Evolutionary conservation across 2,329 filamentous ascomycete species (phyloP).

Genomic region (Ophiosphaerella korrae): DNA sequence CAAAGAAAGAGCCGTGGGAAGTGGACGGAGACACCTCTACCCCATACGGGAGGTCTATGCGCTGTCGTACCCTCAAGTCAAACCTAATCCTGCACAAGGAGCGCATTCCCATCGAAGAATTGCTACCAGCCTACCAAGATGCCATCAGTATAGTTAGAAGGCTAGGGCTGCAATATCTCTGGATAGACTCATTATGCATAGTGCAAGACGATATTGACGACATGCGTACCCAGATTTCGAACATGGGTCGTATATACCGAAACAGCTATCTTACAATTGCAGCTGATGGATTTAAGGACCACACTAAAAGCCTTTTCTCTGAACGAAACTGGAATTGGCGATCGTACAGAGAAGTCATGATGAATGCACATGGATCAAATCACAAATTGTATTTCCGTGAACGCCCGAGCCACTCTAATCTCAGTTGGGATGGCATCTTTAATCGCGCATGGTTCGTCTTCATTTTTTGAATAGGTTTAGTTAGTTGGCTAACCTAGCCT

Average conservation of each 20-base stretch:
- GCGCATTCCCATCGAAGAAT: not conserved
- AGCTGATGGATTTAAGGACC: not conserved
- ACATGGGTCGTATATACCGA: conserved; percentile 2
- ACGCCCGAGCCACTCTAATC: not conserved
- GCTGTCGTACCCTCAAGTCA: not conserved
- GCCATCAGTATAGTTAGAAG: not conserved
- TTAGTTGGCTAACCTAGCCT: not conserved
- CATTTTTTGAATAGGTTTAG: not conserved
- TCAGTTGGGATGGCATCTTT: conserved; percentile 1
- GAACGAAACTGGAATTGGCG: not conserved
- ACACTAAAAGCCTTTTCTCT: not conserved
- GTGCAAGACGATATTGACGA: conserved; percentile 2
- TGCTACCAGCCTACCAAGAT: conserved; percentile 1
- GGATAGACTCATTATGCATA: conserved; percentile 3
- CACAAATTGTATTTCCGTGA: not conserved
- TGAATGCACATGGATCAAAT: not conserved
- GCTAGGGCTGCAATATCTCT: conserved; percentile 1
- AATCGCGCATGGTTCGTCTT: not conserved
- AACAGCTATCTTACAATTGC: conserved; percentile 3
- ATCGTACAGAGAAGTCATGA: not conserved
- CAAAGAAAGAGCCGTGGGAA: not conserved
- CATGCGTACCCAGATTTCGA: not conserved
- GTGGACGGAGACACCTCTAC: not conserved
- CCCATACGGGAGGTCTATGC: not conserved
- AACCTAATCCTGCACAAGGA: not conserved